Conservation (phyloP, 306 rosid species). For the Datisca glomerata region DNA sequence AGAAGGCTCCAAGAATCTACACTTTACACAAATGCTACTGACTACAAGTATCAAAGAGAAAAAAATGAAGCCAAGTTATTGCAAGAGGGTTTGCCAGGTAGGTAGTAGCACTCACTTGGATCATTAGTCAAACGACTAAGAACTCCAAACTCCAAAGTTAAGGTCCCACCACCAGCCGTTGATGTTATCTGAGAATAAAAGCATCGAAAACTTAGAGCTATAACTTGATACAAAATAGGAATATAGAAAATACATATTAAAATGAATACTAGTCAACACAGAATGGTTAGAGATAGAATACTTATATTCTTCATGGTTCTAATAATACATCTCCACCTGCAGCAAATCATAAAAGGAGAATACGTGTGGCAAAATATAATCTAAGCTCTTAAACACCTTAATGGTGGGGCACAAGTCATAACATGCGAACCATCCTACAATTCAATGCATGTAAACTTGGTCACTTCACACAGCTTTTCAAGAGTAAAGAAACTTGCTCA, state of each 20-base stretch:
- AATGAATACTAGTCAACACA: too few relatives aligned
- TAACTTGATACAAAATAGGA: background rate
- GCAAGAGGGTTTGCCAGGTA: background rate
- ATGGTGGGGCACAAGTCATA: too few relatives aligned
- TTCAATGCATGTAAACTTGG: too few relatives aligned
- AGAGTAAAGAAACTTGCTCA: too few relatives aligned
- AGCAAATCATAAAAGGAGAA: background rate
- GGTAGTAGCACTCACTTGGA: conserved; percentile 48
- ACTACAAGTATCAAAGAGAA: conserved; percentile 1
- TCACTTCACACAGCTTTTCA: too few relatives aligned
- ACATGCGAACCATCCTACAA: too few relatives aligned
- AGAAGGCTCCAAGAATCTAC: too few relatives aligned
- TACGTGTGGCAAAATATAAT: background rate
- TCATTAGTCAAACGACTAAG: conserved; percentile 86
- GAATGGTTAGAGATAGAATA: too few relatives aligned
- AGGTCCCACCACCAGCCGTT: conserved; percentile 99
- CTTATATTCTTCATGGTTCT: background rate
- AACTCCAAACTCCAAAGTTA: conserved; percentile 94
- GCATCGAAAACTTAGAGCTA: conserved; percentile 5
- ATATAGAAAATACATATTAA: conserved; percentile 1
- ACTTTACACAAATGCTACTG: too few relatives aligned
- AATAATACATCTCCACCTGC: background rate
- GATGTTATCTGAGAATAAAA: conserved; percentile 67
- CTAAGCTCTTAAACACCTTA: too few relatives aligned
- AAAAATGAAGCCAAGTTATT: conserved; percentile 3